These are phyloP conservation scores for Plectosphaerella plurivora DNA, from an alignment of 2,329 filamentous ascomycete genomes.

Conservation along the genomic window DNA sequence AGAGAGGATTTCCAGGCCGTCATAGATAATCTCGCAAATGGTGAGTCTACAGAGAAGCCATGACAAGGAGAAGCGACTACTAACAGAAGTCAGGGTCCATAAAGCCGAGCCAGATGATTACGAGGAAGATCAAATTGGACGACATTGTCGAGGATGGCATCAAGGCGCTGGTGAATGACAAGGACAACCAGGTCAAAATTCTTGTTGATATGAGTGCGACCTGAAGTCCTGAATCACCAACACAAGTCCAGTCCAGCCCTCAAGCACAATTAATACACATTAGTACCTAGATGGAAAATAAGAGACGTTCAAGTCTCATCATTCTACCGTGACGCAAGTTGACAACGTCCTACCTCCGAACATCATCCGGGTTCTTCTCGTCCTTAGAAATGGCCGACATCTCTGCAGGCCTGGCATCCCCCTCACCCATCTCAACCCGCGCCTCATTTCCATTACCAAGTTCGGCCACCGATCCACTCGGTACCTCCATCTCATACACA, in stretches of 20 bases:
- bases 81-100: constrained; percentile 17
- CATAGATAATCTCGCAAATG: constrained; percentile 15
- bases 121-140: constrained; percentile 43
- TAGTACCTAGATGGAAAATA: too few species aligned
- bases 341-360: neutral
- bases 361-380: neutral
- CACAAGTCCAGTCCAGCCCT: too few species aligned
- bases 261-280: too few species aligned
- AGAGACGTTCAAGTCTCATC: too few species aligned
- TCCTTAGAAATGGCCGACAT: neutral
- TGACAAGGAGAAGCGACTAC: neutral
- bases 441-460: neutral
- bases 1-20: constrained; percentile 17
- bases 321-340: too few species aligned
- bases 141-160: constrained; percentile 47
- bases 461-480: neutral
- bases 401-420: neutral
- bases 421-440: neutral
- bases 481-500: neutral
- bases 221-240: too few species aligned
- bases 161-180: constrained; percentile 45
- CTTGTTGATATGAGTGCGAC: constrained; percentile 28
- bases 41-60: constrained; percentile 2
- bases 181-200: constrained; percentile 53
- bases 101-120: constrained; percentile 48